Percentiles rank a stretch among this genome's conserved stretches.
These are phyloP conservation scores for Flaveria ramosissima DNA, from an alignment of 129 eudicot genomes.

Conservation along the genomic window DNA sequence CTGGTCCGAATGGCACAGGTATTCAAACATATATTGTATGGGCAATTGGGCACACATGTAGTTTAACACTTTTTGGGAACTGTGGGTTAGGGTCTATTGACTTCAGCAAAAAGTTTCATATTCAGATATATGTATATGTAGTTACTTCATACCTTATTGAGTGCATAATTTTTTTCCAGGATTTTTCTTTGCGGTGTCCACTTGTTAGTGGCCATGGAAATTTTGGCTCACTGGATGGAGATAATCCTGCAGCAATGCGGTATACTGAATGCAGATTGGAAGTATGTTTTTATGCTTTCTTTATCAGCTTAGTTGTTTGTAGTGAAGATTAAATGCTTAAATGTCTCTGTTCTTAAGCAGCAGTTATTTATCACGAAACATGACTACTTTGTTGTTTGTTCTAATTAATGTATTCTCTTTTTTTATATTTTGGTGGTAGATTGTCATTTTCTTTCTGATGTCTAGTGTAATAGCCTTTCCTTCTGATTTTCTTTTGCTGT, in stretches of 20 bases:
- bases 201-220: slow-evolving; percentile 96
- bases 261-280: slow-evolving; percentile 97
- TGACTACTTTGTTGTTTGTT: background rate
- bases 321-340: background rate
- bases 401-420: background rate
- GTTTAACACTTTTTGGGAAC: background rate
- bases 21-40: slow-evolving; percentile 8
- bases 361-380: background rate
- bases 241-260: slow-evolving; percentile 99
- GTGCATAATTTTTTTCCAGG: slow-evolving; percentile 40
- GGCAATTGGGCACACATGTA: slow-evolving; percentile 8
- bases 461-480: background rate
- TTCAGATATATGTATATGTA: background rate
- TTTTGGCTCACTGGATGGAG: slow-evolving; percentile 95
- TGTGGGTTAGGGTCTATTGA: slow-evolving; percentile 1
- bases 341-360: slow-evolving; percentile 14
- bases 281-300: slow-evolving; percentile 43
- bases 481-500: background rate
- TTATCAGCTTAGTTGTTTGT: slow-evolving; percentile 4
- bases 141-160: slow-evolving; percentile 9
- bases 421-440: slow-evolving; percentile 8
- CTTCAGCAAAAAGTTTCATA: background rate
- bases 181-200: slow-evolving; percentile 89
- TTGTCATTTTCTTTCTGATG: background rate
- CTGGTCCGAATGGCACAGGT: slow-evolving; percentile 99